Base-by-base conservation (phyloP, 2,329 filamentous ascomycete species). In the Sarocladiaceae sp. region DNA sequence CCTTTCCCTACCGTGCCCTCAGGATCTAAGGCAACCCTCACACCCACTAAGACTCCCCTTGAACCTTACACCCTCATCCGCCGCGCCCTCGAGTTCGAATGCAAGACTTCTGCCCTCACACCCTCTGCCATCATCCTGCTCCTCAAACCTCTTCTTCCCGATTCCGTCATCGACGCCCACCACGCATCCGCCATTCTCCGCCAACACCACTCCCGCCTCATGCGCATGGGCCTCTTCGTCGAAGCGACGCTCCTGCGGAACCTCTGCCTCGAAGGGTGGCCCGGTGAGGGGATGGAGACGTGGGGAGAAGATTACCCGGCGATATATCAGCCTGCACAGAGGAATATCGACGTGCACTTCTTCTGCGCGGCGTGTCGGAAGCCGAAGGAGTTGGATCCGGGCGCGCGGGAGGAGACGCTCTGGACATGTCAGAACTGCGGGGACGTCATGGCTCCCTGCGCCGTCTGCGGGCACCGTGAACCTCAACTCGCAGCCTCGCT, bases 181-280 rank as follows among this genome's bases (percentile, higher is more conserved):
- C 77, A 78, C 50, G 77, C 78, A 2, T 62, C 65, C 4, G 74
- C 74, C 11, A 72, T 83, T 20, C 58, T 83, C 1, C 68, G 73
- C 7, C 76, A 82, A 47, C 76, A 82, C 43, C 78, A 83, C 52
- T 61, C 66, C 4, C 76, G 80, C 1, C 71, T 83, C 2, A 77
- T 74, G 66, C 65, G 64, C 43, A 76, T 82, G 71, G 65, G 69
- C 19, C 67, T 80, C 27, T 82, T 82, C 53, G 66, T 75, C 18
- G 76, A 82, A 53, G 79, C 80, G 0, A 68, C 79, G 0, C 66
- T 80, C 1, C 63, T 83, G 13, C 76, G 80, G 2, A 83, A 83
- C 41, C 59, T 83, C 7, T 80, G 75, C 53, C 65, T 78, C 11
- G 63, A 64, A n/a, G 75, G 74, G 16, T 80, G 76, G 76, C 74